Percentiles rank a stretch among this genome's conserved stretches.
These are phyloP conservation scores for Tillandsia leiboldiana DNA, from an alignment of 176 grass and related monocot species.

Conservation along the genomic window DNA sequence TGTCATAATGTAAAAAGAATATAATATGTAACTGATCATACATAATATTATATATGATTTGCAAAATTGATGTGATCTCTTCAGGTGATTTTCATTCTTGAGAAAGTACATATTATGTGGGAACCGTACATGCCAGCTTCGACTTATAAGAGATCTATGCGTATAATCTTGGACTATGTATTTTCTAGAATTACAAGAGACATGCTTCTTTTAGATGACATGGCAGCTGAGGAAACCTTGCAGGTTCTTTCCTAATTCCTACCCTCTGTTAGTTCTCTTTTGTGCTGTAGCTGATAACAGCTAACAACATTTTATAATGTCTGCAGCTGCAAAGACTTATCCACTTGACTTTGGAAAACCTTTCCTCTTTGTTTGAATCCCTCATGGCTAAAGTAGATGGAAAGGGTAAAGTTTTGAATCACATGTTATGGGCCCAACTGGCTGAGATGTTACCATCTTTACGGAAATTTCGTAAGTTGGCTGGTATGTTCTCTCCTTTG, in stretches of 20 bases:
- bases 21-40: background rate
- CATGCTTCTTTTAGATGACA: conserved; percentile 92
- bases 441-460: conserved; percentile 64
- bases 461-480: conserved; percentile 73
- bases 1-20: no score
- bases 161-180: conserved; percentile 52
- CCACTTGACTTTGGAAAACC: conserved; percentile 81
- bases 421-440: conserved; percentile 17
- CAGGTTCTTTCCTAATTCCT: conserved; percentile 45
- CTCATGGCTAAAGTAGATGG: conserved; percentile 33
- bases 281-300: conserved; percentile 15
- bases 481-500: conserved; percentile 30
- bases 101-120: conserved; percentile 93
- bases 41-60: background rate
- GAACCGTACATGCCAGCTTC: conserved; percentile 50
- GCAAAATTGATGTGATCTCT: background rate
- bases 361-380: conserved; percentile 66
- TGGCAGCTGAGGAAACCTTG: conserved; percentile 90
- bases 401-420: conserved; percentile 32
- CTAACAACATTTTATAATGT: conserved; percentile 23
- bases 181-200: conserved; percentile 86
- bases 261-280: background rate
- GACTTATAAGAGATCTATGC: conserved; percentile 81
- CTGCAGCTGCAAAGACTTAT: conserved; percentile 87
- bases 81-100: conserved; percentile 80